Base-by-base conservation (phyloP, 2,329 filamentous ascomycete species). In the Claviceps sorghi region DNA sequence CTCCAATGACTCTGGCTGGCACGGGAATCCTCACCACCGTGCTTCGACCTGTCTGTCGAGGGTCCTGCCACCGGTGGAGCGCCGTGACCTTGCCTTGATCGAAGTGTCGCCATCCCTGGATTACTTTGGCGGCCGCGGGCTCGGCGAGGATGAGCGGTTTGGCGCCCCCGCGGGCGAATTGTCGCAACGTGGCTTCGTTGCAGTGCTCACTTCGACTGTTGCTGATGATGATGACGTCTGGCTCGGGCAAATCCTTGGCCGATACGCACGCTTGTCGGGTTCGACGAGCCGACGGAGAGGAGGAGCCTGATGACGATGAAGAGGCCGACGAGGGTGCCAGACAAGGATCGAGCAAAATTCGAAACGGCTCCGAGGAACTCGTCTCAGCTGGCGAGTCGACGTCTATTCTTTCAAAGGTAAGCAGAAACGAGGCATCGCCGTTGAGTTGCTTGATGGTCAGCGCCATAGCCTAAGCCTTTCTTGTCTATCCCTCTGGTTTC, bases 321-420 rank as follows among this genome's bases (percentile, higher is more conserved):
- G 83, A 76, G 51, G 76, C 77, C 11, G 80, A 79, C 4, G 76
- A 68, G 0, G 81, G 80, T 11, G 72, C 70, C 34, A 87, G 72
- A 80, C 83, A 88, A 3, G 86, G 85, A 62, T 90, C 84, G 49
- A 88, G 66, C 42, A 89, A 73, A 51, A 89, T 76, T 17, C 77
- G 80, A 64, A 84, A 88, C 4, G 76, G 73, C 49, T 70, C 70
- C 10, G 52, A 29, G n/a, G 48, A 48, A 36, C 46, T 13, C 49
- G 47, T 17, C 48, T 49, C 51, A 9, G 8, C 19, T 5, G 46
- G 10, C 17, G 40, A 49, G n/a, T 58, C 53, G 17, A 50, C 50
- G n/a, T 70, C 66, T 30, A 75, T 67, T 34, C 79, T 78, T 52
- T 76, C 70, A 60, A 86, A 83, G 30, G 76, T 77, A 45, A 86